A percentile compares a stretch with the other conserved stretches of the same genome.
phyloP scores from a whole-genome alignment of 129 eudicot genomes.

The Flaveria robusta region DNA sequence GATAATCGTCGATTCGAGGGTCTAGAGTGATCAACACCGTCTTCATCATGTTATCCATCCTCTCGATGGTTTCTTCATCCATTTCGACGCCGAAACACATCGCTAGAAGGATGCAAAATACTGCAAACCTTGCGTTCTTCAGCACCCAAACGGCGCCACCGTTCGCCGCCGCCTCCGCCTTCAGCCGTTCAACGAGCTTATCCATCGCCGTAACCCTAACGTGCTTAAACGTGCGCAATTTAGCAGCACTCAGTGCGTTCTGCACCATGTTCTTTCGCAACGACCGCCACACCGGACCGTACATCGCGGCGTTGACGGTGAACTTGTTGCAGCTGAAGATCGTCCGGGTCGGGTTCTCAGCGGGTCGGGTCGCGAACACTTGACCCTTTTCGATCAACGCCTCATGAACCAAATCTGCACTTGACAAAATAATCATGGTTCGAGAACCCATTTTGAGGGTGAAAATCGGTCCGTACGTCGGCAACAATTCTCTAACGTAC shows the following conservation, averaged over 20 bases:
- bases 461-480: constrained; percentile 69
- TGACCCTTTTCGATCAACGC: constrained; percentile 61
- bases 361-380: constrained; percentile 62
- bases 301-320: constrained; percentile 70
- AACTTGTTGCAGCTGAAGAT: constrained; percentile 75
- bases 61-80: constrained; percentile 61
- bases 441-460: constrained; percentile 72
- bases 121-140: constrained; percentile 64
- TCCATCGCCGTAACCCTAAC: constrained; percentile 66
- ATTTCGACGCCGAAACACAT: constrained; percentile 85
- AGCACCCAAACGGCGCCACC: constrained; percentile 72
- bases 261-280: constrained; percentile 77
- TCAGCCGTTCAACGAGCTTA: constrained; percentile 42
- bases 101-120: constrained; percentile 58
- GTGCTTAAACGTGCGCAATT: constrained; percentile 44
- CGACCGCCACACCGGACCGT: constrained; percentile 88
- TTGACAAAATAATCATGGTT: constrained; percentile 61
- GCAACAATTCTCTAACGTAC: constrained; percentile 57
- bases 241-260: constrained; percentile 52
- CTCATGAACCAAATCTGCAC: constrained; percentile 56
- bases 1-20: constrained; percentile 71
- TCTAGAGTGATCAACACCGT: constrained; percentile 56
- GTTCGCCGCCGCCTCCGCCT: constrained; percentile 51
- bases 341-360: constrained; percentile 67
- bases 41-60: constrained; percentile 73